Evolutionary conservation across 208 protist genomes (phyloP), one percentile per base, ranked within the genome.

Genomic region (Crithidia sp.): DNA sequence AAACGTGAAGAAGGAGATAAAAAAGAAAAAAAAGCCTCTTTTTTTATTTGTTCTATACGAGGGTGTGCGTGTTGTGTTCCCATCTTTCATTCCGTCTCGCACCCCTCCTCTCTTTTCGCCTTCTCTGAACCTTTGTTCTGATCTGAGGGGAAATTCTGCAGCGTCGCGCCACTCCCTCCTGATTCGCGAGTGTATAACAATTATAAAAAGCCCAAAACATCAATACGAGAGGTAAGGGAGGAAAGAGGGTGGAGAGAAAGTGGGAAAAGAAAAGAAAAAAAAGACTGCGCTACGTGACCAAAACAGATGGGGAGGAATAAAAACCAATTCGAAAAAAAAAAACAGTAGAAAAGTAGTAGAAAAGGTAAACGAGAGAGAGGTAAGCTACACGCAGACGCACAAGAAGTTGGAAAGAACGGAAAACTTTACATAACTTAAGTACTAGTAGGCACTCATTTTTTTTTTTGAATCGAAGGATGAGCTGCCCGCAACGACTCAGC

Each of bases 1-100:
- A 56, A 56, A 17, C n/a, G 28, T 28, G 28, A 28, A 28, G 28
- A 28, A 28, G 10, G 17, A 17, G 17, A 56, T 43, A 7, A 16
- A 8, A 16, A 10, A 63, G 8, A 58, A 50, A 37, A 56, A 45
- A 41, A 50, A 16, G 1, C 54, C 0, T 68, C 37, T 49, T 63
- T 69, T 69, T 70, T 49, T 75, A 13, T 64, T 58, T 65, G 7
- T 67, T 68, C 50, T 76, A 56, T 67, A 56, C 47, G 62, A 45
- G 54, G 36, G 59, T 66, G 39, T 52, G 41, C 44, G 19, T 45
- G 59, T 47, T 65, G 68, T 62, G 61, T 64, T 58, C 40, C 54
- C 17, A 14, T 67, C 54, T 72, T 50, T 61, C 9, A 52, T 41
- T 13, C 7, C 16, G 2, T 54, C 10, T 4, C n/a, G 37, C 12